Base-by-base conservation (phyloP, 768 basidiomycete genomes). In the Panus rudis region DNA sequence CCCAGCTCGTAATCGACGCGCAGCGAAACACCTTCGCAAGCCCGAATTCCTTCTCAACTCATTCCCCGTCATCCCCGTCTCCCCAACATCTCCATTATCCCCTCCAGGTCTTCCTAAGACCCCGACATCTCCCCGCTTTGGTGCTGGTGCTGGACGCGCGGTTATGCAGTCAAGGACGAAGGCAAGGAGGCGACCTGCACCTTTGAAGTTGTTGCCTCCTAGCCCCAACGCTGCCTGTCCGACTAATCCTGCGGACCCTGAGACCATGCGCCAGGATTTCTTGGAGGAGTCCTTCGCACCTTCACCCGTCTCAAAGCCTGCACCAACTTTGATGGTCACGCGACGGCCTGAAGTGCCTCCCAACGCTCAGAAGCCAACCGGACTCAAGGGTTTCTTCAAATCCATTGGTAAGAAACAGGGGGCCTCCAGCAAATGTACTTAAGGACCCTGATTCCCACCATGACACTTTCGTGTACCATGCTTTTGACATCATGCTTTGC, bases 251-350 rank as follows among this genome's bases (percentile, higher is more conserved):
- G 46, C 64, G 16, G 69, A 71, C 45, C 37, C 52, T 3, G 60
- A 60, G 11, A 55, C 53, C 16, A 60, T 65, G 45, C 63, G 61
- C 34, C 56, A 40, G 49, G 70, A 70, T 34, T 76, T 76, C 42
- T 46, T 74, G 48, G 62, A 64, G 13, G 55, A 63, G n/a, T 72
- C 71, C 25, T 75, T 74, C 48, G 54, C 56, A n/a, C 69, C 70
- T 13, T 26, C 53, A 5, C 55, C 53, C 13, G 41, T 22, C 35
- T 39, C 1, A 39, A 49, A 8, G 46, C 17, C 38, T 39, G 50
- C 19, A 47, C 46, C 21, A 10, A 24, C 16, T 30, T 23, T 23
- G 12, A 45, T 33, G 11, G 16, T 25, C 26, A 31, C 24, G 10
- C 11, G 22, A 32, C 46, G 42, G 27, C 14, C 37, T 1, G 46